Evolutionary conservation across 2,329 filamentous ascomycete species (phyloP), one percentile per base, ranked within the genome.

Genomic region (Delphinella strobiligena): DNA sequence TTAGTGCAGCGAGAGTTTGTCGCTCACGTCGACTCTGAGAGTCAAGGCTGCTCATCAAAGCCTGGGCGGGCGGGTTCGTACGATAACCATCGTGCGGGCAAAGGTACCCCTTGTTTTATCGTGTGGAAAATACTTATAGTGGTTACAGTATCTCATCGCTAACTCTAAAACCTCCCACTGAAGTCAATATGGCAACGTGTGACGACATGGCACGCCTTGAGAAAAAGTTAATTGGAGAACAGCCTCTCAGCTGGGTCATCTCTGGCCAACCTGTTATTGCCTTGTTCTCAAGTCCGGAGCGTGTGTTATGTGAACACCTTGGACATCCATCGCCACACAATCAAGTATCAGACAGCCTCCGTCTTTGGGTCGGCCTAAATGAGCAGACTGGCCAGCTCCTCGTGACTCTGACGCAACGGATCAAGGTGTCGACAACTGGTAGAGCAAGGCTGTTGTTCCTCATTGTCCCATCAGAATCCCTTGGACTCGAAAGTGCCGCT

Each of bases 11-110:
- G n/a, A n/a, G n/a, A n/a, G n/a, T n/a, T n/a, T n/a, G n/a, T n/a
- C n/a, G n/a, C n/a, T n/a, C n/a, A n/a, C n/a, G n/a, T n/a, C n/a
- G n/a, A n/a, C n/a, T n/a, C n/a, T n/a, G n/a, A n/a, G n/a, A n/a
- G n/a, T n/a, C n/a, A n/a, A n/a, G n/a, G n/a, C n/a, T n/a, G n/a
- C n/a, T 40, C 38, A 18, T 12, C 34, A 39, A 40, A 40, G 38
- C 38, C 38, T 40, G 38, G 38, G 38, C 12, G 38, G 38, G 38
- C 32, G 38, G 38, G 38, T 27, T 24, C 31, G 38, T 33, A 31
- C 17, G 16, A 19, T 16, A 34, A 34, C 11, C 15, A n/a, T 19
- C 38, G 27, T 39, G 31, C 38, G 38, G 38, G 38, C 14, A 31
- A 35, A 33, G 38, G 31, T 39, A 39, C 19, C 10, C 16, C 31